These are phyloP conservation scores for Aspergillus nomiae DNA, from an alignment of 2,329 filamentous ascomycete genomes.

Conservation along the genomic window DNA sequence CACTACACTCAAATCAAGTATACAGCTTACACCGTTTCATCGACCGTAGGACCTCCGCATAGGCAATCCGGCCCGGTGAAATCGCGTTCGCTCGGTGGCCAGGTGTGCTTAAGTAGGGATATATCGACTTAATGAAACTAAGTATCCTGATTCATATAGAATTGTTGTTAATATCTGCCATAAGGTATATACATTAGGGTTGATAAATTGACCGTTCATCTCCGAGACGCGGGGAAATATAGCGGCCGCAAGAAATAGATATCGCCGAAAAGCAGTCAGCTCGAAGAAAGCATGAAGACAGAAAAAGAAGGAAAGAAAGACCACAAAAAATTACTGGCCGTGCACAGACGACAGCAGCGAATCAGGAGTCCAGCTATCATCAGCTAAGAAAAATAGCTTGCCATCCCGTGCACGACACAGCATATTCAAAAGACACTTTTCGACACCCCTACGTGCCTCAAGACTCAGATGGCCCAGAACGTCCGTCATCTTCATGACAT, in stretches of 20 bases:
- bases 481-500: slow-evolving; percentile 19
- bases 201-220: background rate
- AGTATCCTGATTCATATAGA: background rate
- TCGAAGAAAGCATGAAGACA: too few relatives aligned
- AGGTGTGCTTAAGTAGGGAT: background rate
- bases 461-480: slow-evolving; percentile 22
- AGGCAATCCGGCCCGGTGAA: too few relatives aligned
- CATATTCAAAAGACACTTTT: slow-evolving; percentile 27
- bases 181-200: background rate
- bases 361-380: slow-evolving; percentile 26
- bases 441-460: slow-evolving; percentile 27
- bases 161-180: background rate
- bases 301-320: background rate
- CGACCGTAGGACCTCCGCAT: too few relatives aligned
- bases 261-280: background rate
- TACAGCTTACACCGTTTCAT: too few relatives aligned
- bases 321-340: slow-evolving; percentile 13
- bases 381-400: slow-evolving; percentile 6
- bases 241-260: background rate
- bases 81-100: background rate
- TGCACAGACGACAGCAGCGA: slow-evolving; percentile 27
- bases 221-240: background rate
- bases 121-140: background rate
- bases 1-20: too few relatives aligned
- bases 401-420: slow-evolving; percentile 16